These are phyloP conservation scores for Chalaropsis thielavioides DNA, from an alignment of 2,329 filamentous ascomycete species.

Conservation along the genomic window DNA sequence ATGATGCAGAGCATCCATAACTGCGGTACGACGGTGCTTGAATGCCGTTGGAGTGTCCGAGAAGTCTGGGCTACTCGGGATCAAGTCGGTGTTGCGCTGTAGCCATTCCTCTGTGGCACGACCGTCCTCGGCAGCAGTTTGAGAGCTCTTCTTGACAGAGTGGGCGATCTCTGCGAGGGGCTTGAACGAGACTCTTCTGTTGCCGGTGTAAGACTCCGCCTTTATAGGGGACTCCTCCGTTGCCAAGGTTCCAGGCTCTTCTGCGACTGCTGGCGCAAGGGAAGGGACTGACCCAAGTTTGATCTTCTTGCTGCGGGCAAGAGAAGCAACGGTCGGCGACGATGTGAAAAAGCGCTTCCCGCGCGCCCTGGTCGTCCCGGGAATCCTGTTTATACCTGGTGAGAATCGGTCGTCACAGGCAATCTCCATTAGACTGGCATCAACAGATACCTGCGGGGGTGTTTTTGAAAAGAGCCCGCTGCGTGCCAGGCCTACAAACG, in stretches of 20 bases:
- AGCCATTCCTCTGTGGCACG: not conserved
- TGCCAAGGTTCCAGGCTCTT: not conserved
- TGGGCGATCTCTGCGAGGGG: not conserved
- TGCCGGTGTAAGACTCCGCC: not conserved
- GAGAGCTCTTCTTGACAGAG: not conserved
- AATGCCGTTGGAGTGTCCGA: not conserved
- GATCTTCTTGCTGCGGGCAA: not conserved
- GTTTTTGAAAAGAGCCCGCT: constrained; percentile 30
- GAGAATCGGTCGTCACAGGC: constrained; percentile 29
- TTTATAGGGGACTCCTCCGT: not conserved
- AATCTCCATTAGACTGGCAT: constrained; percentile 27
- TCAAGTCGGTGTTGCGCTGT: not conserved
- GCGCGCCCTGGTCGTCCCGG: constrained; percentile 22
- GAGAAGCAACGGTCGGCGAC: not conserved
- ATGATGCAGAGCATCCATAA: not conserved
- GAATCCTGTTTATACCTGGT: not conserved
- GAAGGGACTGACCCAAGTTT: not conserved
- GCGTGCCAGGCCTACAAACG: constrained; percentile 27
- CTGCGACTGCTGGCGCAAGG: not conserved
- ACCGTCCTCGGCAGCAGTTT: not conserved
- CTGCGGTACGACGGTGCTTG: not conserved
- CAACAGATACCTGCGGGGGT: constrained; percentile 28
- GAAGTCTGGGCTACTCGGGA: not conserved
- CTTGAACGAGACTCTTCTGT: not conserved
- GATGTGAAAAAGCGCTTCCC: constrained; percentile 14